Conservation (phyloP, 768 basidiomycete species). For the Macrolepiota albuminosa region DNA sequence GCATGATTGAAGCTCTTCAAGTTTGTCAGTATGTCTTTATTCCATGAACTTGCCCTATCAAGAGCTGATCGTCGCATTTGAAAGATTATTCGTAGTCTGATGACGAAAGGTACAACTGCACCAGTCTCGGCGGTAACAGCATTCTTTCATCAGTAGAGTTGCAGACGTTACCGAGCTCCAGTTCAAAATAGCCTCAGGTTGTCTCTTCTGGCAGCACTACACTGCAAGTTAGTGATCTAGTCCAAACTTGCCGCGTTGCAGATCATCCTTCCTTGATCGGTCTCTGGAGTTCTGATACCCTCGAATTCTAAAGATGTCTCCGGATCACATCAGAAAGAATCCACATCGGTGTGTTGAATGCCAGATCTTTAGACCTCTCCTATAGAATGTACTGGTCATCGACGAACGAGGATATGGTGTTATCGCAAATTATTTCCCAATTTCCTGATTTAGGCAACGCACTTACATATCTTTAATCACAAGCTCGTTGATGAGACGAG, state of each 20-base stretch:
- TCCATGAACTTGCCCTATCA: not conserved
- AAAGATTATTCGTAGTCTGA: not conserved
- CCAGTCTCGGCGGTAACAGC: not conserved
- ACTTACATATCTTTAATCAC: no score
- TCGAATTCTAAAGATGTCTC: not conserved
- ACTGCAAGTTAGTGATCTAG: not conserved
- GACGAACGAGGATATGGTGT: not conserved
- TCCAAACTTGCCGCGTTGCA: not conserved
- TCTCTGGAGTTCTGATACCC: not conserved
- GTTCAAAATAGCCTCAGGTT: not conserved
- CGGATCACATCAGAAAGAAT: not conserved
- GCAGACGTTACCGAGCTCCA: not conserved
- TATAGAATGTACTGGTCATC: not conserved
- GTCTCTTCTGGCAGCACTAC: not conserved
- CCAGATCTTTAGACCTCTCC: no score
- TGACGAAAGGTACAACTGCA: not conserved
- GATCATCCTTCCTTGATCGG: not conserved
- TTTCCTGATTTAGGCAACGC: not conserved
- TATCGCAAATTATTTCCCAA: not conserved
- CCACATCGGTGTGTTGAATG: not conserved
- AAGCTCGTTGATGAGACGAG: not conserved
- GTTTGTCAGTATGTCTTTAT: not conserved
- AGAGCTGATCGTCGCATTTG: not conserved
- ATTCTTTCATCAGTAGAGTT: not conserved
- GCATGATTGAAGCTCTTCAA: constrained; percentile 42